phyloP scores from a whole-genome alignment of 352 stramenopile species.

The Pythium rishiriense region DNA sequence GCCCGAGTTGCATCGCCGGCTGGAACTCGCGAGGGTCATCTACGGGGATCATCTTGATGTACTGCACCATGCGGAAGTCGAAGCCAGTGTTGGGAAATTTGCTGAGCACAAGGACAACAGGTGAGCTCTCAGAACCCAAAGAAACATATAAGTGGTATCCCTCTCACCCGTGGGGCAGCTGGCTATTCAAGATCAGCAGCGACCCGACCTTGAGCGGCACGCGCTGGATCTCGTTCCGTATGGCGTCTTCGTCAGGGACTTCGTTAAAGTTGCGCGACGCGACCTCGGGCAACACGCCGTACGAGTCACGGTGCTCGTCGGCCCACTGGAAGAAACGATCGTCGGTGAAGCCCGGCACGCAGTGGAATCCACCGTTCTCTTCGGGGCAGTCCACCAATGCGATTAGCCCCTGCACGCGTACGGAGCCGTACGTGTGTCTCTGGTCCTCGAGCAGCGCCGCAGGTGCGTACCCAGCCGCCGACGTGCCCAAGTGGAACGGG shows the following conservation, averaged over 20 bases:
- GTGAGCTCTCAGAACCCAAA: background rate
- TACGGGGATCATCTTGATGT: slow-evolving; percentile 53
- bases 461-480: slow-evolving; percentile 40
- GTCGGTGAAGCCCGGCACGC: slow-evolving; percentile 47
- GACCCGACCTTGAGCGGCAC: slow-evolving; percentile 47
- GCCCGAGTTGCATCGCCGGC: slow-evolving; percentile 37
- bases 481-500: slow-evolving; percentile 51
- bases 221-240: slow-evolving; percentile 36
- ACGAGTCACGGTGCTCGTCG: slow-evolving; percentile 30
- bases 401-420: slow-evolving; percentile 47
- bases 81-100: slow-evolving; percentile 50
- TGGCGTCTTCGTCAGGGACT: slow-evolving; percentile 41
- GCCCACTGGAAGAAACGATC: slow-evolving; percentile 50
- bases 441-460: slow-evolving; percentile 21
- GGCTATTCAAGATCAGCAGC: slow-evolving; percentile 52
- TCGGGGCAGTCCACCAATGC: slow-evolving; percentile 43
- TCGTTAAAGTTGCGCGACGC: slow-evolving; percentile 47
- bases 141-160: background rate
- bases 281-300: slow-evolving; percentile 36
- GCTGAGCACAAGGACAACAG: slow-evolving; percentile 17
- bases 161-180: slow-evolving; percentile 41
- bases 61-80: slow-evolving; percentile 56
- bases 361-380: slow-evolving; percentile 50
- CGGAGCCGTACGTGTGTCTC: slow-evolving; percentile 35
- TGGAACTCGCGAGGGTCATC: slow-evolving; percentile 40